Percentiles rank a stretch among this genome's conserved stretches.
Conservation (phyloP, 2,329 filamentous ascomycete genomes). For the Alternaria novae-zelandiae region DNA sequence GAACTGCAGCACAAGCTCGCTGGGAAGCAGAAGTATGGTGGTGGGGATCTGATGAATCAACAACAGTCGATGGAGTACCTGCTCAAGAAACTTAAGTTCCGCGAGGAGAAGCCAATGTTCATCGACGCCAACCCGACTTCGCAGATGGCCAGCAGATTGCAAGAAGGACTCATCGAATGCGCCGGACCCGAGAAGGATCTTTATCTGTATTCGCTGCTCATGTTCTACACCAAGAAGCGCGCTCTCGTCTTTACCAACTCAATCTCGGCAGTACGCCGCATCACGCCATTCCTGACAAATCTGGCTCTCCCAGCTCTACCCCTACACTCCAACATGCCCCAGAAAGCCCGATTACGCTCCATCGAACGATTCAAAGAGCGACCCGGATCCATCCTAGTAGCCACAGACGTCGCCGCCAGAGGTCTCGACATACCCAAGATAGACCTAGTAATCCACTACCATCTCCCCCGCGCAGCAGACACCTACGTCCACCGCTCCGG, state of each 20-base stretch:
- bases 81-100: constrained; percentile 86
- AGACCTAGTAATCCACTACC: constrained; percentile 91
- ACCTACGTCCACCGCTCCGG: constrained; percentile 95
- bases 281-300: constrained; percentile 83
- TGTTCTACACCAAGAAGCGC: constrained; percentile 80
- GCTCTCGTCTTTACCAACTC: constrained; percentile 95
- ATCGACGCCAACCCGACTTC: constrained; percentile 88
- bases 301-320: constrained; percentile 77
- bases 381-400: constrained; percentile 74
- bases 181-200: constrained; percentile 95
- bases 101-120: constrained; percentile 82
- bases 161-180: constrained; percentile 91
- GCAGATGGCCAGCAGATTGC: constrained; percentile 85
- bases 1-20: constrained; percentile 88
- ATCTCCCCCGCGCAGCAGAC: constrained; percentile 88
- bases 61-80: constrained; percentile 92
- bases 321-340: constrained; percentile 91
- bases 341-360: constrained; percentile 92
- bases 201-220: constrained; percentile 85
- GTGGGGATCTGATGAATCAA: constrained; percentile 67
- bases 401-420: constrained; percentile 91
- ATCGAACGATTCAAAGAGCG: constrained; percentile 84
- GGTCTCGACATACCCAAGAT: constrained; percentile 93
- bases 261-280: constrained; percentile 86
- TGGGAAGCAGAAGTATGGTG: constrained; percentile 63